Evolutionary conservation across 129 eudicot species (phyloP).

Genomic region (Arctium lappa): DNA sequence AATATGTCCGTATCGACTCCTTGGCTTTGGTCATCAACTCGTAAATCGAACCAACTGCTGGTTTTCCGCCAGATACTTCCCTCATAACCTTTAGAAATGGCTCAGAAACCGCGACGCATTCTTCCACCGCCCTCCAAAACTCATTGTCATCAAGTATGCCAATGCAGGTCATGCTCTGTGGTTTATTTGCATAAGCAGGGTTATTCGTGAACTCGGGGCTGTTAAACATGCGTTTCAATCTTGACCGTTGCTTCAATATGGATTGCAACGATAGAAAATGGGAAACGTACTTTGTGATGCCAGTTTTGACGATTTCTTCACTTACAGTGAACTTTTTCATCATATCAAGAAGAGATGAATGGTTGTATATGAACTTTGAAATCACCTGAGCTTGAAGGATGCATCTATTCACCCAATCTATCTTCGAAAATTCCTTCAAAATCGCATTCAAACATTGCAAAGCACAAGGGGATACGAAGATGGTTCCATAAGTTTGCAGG

Average conservation of each 20-base stretch:
- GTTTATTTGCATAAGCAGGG: constrained; percentile 50
- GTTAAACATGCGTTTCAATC: constrained; percentile 82
- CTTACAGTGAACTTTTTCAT: constrained; percentile 76
- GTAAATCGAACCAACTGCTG: constrained; percentile 75
- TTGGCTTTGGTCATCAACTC: constrained; percentile 90
- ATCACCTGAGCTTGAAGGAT: constrained; percentile 73
- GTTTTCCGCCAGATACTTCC: constrained; percentile 83
- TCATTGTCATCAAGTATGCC: constrained; percentile 74
- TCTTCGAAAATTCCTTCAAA: constrained; percentile 77
- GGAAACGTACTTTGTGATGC: constrained; percentile 75
- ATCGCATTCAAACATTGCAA: constrained; percentile 79
- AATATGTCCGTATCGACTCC: constrained; percentile 87
- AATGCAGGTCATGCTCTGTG: constrained; percentile 61
- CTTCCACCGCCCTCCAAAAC: constrained; percentile 83
- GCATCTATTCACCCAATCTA: constrained; percentile 83
- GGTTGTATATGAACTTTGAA: constrained; percentile 72
- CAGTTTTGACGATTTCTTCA: constrained; percentile 71
- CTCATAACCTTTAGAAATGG: constrained; percentile 82
- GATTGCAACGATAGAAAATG: constrained; percentile 70
- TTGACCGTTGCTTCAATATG: constrained; percentile 62
- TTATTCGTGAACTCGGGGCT: constrained; percentile 71
- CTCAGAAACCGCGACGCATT: constrained; percentile 87
- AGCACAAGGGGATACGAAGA: constrained; percentile 91
- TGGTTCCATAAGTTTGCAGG: constrained; percentile 60
- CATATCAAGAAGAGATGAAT: constrained; percentile 51